Percentiles rank a stretch among this genome's conserved stretches.
These are phyloP conservation scores for Periconia macrospinosa DNA, from an alignment of 2,329 filamentous ascomycete genomes.

Conservation along the genomic window DNA sequence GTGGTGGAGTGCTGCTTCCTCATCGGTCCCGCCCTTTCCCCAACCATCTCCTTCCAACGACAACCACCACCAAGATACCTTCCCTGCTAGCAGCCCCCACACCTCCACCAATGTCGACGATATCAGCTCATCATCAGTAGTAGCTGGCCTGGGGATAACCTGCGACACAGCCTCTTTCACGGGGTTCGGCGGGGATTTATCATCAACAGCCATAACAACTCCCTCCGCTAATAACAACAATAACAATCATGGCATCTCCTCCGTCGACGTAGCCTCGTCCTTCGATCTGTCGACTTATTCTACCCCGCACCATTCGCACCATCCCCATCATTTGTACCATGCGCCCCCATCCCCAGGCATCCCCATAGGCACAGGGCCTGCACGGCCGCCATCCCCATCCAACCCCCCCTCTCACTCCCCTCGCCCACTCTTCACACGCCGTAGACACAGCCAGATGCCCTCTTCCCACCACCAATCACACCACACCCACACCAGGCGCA, in stretches of 20 bases:
- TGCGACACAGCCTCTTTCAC: conserved; percentile 30
- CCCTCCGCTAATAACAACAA: neutral
- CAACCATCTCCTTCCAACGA: neutral
- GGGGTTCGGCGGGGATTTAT: conserved; percentile 16
- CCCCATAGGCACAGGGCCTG: conserved; percentile 17
- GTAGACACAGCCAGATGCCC: conserved; percentile 18
- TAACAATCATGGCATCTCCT: neutral
- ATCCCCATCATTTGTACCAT: conserved; percentile 11
- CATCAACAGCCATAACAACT: neutral
- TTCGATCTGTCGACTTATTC: conserved; percentile 19
- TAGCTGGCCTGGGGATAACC: conserved; percentile 35
- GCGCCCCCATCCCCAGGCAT: conserved; percentile 16
- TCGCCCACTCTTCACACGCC: conserved; percentile 29
- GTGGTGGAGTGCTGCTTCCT: conserved; percentile 31
- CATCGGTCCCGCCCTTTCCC: neutral
- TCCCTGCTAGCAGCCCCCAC: neutral
- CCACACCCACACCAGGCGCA: conserved; percentile 17
- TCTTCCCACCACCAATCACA: conserved; percentile 3
- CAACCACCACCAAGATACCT: neutral
- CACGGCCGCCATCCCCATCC: conserved; percentile 17
- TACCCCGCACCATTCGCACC: neutral
- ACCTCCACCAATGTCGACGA: conserved; percentile 20
- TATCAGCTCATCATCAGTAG: conserved; percentile 8
- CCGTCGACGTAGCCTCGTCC: conserved; percentile 12
- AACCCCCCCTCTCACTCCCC: conserved; percentile 26